phyloP scores from a whole-genome alignment of 2,329 filamentous ascomycete genomes.

The Beauveria rudraprayagi region DNA sequence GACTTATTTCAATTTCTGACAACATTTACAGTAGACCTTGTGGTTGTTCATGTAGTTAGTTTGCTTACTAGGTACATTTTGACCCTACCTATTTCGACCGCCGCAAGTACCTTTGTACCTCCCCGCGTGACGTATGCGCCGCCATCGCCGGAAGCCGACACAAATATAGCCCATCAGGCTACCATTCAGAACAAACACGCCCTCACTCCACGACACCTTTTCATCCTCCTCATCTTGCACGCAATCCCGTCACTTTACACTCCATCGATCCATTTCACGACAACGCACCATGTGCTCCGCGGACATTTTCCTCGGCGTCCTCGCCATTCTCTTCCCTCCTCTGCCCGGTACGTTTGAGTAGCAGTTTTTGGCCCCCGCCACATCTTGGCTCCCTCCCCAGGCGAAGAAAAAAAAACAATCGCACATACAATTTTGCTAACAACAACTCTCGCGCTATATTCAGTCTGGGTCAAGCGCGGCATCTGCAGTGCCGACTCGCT shows the following conservation, averaged over 20 bases:
- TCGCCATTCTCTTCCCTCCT: constrained; percentile 59
- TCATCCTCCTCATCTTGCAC: background rate
- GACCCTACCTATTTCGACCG: too few species aligned
- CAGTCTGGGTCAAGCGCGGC: constrained; percentile 91
- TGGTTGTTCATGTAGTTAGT: too few species aligned
- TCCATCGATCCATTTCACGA: background rate
- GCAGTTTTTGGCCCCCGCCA: background rate
- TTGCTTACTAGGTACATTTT: too few species aligned
- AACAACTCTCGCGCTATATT: background rate
- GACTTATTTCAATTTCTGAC: too few species aligned
- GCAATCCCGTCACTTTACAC: background rate
- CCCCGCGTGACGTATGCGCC: background rate
- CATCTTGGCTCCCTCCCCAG: background rate
- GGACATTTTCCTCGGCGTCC: constrained; percentile 55
- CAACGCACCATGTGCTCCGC: constrained; percentile 44
- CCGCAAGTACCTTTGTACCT: background rate
- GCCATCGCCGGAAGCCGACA: constrained; percentile 6
- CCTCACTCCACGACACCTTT: background rate
- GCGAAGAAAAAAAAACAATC: background rate
- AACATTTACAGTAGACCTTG: too few species aligned
- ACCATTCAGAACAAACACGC: background rate
- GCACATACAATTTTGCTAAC: background rate
- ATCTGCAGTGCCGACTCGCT: constrained; percentile 87
- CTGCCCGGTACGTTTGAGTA: constrained; percentile 45
- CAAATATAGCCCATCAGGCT: constrained; percentile 15